Percentiles rank a stretch among this genome's conserved stretches.
Evolutionary conservation across 2,329 filamentous ascomycete species (phyloP).

Genomic region (Paraphoma chrysanthemicola): DNA sequence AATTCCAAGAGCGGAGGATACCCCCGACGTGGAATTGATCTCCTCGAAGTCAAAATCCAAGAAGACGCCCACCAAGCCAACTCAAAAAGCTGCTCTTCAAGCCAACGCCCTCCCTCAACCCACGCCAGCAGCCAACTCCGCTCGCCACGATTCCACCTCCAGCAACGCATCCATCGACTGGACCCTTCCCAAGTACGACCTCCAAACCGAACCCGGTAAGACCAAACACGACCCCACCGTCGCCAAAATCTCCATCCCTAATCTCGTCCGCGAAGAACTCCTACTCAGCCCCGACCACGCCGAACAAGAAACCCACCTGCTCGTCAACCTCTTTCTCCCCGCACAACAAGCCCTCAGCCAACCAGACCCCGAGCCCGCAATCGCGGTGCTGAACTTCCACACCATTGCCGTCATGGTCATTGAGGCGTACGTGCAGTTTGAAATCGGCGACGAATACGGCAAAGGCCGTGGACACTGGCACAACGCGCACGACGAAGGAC

Average conservation of each 20-base stretch:
- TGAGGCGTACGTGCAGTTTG: slow-evolving; percentile 32
- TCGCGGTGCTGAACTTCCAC: slow-evolving; percentile 43
- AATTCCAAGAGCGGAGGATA: neutral
- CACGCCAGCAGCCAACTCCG: no score
- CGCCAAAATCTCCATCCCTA: slow-evolving; percentile 46
- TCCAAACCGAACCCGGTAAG: slow-evolving; percentile 14
- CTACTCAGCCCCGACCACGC: slow-evolving; percentile 33
- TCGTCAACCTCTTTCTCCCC: slow-evolving; percentile 39
- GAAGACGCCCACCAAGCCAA: neutral
- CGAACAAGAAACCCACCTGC: slow-evolving; percentile 30
- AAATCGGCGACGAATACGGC: slow-evolving; percentile 32
- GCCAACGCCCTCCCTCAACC: neutral
- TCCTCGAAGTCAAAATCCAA: slow-evolving; percentile 4
- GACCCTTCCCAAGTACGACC: slow-evolving; percentile 26
- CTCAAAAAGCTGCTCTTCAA: neutral
- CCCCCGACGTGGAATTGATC: neutral
- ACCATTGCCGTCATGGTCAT: slow-evolving; percentile 41
- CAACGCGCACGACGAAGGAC: slow-evolving; percentile 3
- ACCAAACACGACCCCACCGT: slow-evolving; percentile 12
- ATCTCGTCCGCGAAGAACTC: slow-evolving; percentile 45
- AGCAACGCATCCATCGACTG: slow-evolving; percentile 14
- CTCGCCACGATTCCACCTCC: neutral
- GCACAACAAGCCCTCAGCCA: slow-evolving; percentile 20
- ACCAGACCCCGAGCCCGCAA: slow-evolving; percentile 27
- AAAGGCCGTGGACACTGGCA: slow-evolving; percentile 15